A percentile compares a stretch with the other conserved stretches of the same genome.
Conservation (phyloP, 1,284 basidiomycete genomes). For the Moesziomyces sp. region DNA sequence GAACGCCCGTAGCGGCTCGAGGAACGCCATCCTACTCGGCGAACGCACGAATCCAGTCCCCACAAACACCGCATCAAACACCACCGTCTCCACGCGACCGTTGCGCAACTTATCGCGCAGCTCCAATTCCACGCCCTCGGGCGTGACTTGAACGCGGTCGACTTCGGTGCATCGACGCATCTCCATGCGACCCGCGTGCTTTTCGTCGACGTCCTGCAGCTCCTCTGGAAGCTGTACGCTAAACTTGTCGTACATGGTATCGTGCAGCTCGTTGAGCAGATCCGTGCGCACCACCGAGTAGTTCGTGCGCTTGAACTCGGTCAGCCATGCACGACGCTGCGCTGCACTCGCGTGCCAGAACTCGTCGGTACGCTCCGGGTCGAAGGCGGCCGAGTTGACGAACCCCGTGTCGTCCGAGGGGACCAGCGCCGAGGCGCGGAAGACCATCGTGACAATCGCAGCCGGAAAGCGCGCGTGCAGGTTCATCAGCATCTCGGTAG, state of each 20-base stretch:
- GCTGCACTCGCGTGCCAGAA: constrained; percentile 59
- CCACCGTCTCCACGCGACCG: constrained; percentile 30
- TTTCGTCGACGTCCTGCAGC: constrained; percentile 48
- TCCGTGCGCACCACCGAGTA: constrained; percentile 64
- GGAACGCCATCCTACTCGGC: constrained; percentile 47
- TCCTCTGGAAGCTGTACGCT: constrained; percentile 55
- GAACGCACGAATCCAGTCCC: constrained; percentile 63
- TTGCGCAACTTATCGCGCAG: constrained; percentile 37
- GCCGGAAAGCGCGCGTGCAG: constrained; percentile 61
- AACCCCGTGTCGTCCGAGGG: constrained; percentile 66
- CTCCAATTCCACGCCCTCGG: constrained; percentile 31
- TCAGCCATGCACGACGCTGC: constrained; percentile 55
- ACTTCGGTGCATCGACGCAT: constrained; percentile 49
- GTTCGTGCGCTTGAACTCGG: constrained; percentile 66
- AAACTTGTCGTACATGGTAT: constrained; percentile 62
- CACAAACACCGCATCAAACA: constrained; percentile 63
- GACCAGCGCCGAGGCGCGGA: constrained; percentile 63
- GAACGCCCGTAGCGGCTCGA: constrained; percentile 47
- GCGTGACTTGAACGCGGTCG: constrained; percentile 21
- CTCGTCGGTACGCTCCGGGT: constrained; percentile 62
- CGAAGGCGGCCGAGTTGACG: constrained; percentile 65
- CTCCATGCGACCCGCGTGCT: constrained; percentile 37
- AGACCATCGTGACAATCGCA: constrained; percentile 62
- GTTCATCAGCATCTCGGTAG: constrained; percentile 64
- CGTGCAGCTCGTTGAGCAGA: constrained; percentile 60